Evolutionary conservation across 2,329 filamentous ascomycete species (phyloP).

Genomic region (Aspergillus sp.): DNA sequence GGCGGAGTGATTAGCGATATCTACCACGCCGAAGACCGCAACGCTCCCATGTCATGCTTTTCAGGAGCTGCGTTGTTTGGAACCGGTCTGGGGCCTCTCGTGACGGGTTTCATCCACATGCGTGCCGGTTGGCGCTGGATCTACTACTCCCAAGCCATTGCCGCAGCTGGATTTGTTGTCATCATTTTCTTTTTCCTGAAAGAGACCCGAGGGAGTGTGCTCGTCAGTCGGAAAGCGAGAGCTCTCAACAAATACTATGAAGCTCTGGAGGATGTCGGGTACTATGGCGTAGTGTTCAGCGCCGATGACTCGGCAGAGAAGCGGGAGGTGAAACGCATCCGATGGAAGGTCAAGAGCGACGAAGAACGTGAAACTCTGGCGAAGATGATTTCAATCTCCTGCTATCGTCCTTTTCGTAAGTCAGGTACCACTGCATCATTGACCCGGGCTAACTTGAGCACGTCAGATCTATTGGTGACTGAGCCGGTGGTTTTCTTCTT

Average conservation of each 20-base stretch:
- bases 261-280: slow-evolving; percentile 62
- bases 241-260: slow-evolving; percentile 75
- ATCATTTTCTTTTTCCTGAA: slow-evolving; percentile 67
- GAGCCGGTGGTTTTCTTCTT: slow-evolving; percentile 67
- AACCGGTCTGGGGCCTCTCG: slow-evolving; percentile 71
- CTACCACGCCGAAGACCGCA: slow-evolving; percentile 71
- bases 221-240: slow-evolving; percentile 70
- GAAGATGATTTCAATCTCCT: slow-evolving; percentile 68
- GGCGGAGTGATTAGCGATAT: slow-evolving; percentile 83
- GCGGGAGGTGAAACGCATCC: slow-evolving; percentile 52
- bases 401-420: slow-evolving; percentile 68
- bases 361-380: slow-evolving; percentile 66
- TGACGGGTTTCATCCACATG: slow-evolving; percentile 66
- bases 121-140: slow-evolving; percentile 74
- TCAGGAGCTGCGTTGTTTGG: slow-evolving; percentile 71
- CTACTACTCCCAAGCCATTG: slow-evolving; percentile 77
- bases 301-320: slow-evolving; percentile 22
- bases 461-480: slow-evolving; percentile 49
- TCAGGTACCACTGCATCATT: slow-evolving; percentile 8
- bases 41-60: slow-evolving; percentile 84
- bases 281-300: slow-evolving; percentile 51
- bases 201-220: slow-evolving; percentile 75
- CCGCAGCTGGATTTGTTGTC: slow-evolving; percentile 59
- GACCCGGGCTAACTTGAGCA: neutral
- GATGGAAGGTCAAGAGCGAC: slow-evolving; percentile 75